Percentiles rank a stretch among this genome's conserved stretches.
Evolutionary conservation across 192 early-diverging fungal species (phyloP).

Genomic region (Backusella westeae): DNA sequence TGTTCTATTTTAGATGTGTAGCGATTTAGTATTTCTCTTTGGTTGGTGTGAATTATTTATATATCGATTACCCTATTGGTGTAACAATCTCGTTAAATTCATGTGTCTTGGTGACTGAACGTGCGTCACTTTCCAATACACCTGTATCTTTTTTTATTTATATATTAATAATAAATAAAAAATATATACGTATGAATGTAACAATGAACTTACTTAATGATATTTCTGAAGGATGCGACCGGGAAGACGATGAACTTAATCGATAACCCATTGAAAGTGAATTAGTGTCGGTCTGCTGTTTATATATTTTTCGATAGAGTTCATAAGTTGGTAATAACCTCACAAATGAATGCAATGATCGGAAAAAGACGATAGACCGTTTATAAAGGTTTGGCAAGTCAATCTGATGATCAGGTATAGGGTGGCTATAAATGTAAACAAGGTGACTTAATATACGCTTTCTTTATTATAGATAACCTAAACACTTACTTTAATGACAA

Average conservation of each 20-base stretch:
- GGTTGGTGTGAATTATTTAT: conserved; percentile 1
- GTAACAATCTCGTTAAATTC: conserved; percentile 70
- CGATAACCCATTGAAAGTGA: conserved; percentile 65
- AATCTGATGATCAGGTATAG: conserved; percentile 50
- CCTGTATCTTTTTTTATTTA: background rate
- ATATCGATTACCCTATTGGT: conserved; percentile 55
- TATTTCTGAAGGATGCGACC: conserved; percentile 58
- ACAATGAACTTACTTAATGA: conserved; percentile 56
- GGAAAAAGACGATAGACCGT: conserved; percentile 86
- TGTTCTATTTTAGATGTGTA: conserved; percentile 36
- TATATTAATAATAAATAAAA: background rate
- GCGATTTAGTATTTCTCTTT: background rate
- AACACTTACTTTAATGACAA: conserved; percentile 4
- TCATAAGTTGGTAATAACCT: conserved; percentile 72
- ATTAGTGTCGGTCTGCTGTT: conserved; percentile 41
- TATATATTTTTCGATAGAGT: conserved; percentile 17
- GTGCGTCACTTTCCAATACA: conserved; percentile 58
- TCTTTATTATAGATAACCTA: background rate
- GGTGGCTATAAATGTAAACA: conserved; percentile 30
- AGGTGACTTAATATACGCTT: background rate
- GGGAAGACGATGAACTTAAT: conserved; percentile 48
- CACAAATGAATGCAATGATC: conserved; percentile 77
- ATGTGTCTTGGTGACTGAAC: conserved; percentile 45
- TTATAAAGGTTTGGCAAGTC: conserved; percentile 89
- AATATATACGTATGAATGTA: background rate